phyloP scores from a whole-genome alignment of 192 early-diverging fungal genomes.

The Rhizoclosmatium globosum region DNA sequence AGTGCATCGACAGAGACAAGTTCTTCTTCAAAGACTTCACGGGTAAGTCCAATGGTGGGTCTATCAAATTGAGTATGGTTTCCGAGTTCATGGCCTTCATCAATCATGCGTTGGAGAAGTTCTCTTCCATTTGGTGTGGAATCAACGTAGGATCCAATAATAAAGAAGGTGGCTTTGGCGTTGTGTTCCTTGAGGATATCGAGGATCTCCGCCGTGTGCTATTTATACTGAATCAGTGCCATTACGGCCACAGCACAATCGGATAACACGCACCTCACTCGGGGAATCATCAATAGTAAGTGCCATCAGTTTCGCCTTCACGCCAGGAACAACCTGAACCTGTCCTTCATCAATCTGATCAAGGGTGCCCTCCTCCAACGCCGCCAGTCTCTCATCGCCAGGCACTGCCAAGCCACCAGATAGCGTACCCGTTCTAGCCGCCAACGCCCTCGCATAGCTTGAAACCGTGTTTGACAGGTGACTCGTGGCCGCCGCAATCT shows the following conservation, averaged over 20 bases:
- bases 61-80: slow-evolving; percentile 40
- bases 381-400: background rate
- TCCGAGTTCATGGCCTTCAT: slow-evolving; percentile 42
- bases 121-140: background rate
- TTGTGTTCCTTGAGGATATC: slow-evolving; percentile 37
- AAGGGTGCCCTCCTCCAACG: background rate
- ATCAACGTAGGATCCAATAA: slow-evolving; percentile 33
- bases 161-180: slow-evolving; percentile 40
- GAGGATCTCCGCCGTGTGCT: slow-evolving; percentile 37
- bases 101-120: slow-evolving; percentile 31
- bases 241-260: background rate
- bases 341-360: background rate
- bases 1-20: slow-evolving; percentile 31
- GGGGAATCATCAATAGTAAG: slow-evolving; percentile 38
- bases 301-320: background rate
- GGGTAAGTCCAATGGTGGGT: slow-evolving; percentile 31
- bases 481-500: too few species aligned
- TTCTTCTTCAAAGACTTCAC: slow-evolving; percentile 23
- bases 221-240: background rate
- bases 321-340: slow-evolving; percentile 14
- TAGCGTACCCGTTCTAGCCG: too few species aligned
- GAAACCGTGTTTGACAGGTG: too few species aligned
- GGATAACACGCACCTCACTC: slow-evolving; percentile 5
- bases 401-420: too few species aligned
- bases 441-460: too few species aligned